Base-by-base conservation (phyloP, 2,329 filamentous ascomycete species). In the Scortechinia acanthostroma region DNA sequence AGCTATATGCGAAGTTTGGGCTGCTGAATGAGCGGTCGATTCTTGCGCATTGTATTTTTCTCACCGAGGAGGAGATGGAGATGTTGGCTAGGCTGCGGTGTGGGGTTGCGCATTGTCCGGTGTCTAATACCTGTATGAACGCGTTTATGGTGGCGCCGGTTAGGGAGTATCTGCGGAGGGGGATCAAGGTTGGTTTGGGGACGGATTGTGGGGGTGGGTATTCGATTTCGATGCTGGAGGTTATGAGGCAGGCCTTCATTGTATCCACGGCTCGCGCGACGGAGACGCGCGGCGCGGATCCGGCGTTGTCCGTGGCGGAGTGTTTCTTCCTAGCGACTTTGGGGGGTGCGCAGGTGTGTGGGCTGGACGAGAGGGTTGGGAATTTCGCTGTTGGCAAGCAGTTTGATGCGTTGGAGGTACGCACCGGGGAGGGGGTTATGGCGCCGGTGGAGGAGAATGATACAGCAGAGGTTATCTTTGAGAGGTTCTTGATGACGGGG, bases 401-500 rank as follows among this genome's bases (percentile, higher is more conserved):
- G 51, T 83, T 84, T 52, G 80, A 84, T 60, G 79, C 76, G 0
- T 48, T 78, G 21, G 58, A 70, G 47, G 58, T 83, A 2, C 63
- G 70, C 42, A 66, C 71, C 14, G 52, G 52, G 17, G 58, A 58
- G 15, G 70, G 71, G 0, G 58, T 73, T 2, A 79, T 76, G 65
- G 69, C 76, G 0, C 70, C 73, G 10, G 52, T 74, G 1, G 72
- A 80, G 49, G 68, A 74, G 0, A 6, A 17, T 6, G 77, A 83
- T 43, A 59, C 59, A 0, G 33, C 61, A 1, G 54, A 58, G 42
- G 70, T 61, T 0, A 60, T 79, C 16, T 75, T 82, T 47, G 76
- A 83, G 46, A 83, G 83, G 62, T 83, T 80, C 48, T 51, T 83
- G 22, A 81, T 83, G 76, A 82, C 77, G 2, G 79, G 76, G 0